phyloP scores from a whole-genome alignment of 805 yeast genomes.

The Brettanomyces custersianus region DNA sequence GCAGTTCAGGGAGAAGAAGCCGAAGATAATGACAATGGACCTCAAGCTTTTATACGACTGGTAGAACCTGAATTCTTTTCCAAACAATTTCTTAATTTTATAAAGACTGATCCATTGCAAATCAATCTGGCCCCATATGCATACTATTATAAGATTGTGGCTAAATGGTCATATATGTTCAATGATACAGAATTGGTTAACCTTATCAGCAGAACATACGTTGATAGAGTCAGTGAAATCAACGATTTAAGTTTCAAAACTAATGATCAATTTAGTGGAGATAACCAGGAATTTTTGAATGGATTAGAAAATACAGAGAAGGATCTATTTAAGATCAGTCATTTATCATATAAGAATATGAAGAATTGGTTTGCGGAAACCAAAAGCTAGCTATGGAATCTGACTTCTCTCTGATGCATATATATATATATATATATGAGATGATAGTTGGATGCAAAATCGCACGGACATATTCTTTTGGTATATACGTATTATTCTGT shows the following conservation, averaged over 20 bases:
- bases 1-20: conserved; percentile 22
- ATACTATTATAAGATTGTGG: conserved; percentile 54
- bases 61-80: conserved; percentile 64
- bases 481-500: too few species aligned
- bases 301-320: conserved; percentile 75
- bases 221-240: conserved; percentile 59
- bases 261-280: conserved; percentile 23
- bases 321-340: conserved; percentile 42
- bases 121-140: conserved; percentile 16
- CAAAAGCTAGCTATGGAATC: too few species aligned
- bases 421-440: too few species aligned
- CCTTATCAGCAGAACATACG: conserved; percentile 38
- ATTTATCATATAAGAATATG: conserved; percentile 28
- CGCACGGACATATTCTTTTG: too few species aligned
- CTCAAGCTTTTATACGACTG: conserved; percentile 54
- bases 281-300: conserved; percentile 38
- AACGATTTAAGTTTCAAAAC: conserved; percentile 51
- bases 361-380: conserved; percentile 17
- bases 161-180: conserved; percentile 71
- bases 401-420: too few species aligned
- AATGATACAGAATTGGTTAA: conserved; percentile 54
- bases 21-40: conserved; percentile 19
- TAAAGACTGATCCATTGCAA: conserved; percentile 47
- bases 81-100: conserved; percentile 65
- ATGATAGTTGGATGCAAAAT: too few species aligned